Base-by-base conservation (phyloP, 768 basidiomycete species). In the Leccinum subtestaceum region DNA sequence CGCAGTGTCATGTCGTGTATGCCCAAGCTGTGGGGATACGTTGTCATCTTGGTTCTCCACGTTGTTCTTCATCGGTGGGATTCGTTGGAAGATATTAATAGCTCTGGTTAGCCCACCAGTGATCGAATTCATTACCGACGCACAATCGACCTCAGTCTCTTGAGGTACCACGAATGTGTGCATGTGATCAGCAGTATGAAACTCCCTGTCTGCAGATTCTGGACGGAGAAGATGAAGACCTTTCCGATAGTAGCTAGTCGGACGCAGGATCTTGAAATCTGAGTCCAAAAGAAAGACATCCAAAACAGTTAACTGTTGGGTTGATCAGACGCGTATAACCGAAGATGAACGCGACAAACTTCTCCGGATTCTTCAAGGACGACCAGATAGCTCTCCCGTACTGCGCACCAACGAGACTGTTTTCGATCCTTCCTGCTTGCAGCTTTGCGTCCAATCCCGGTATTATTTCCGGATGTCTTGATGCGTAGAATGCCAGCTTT, bases 211-310 rank as follows among this genome's bases (percentile, higher is more conserved):
- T 45, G 62, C 64, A 12, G 64, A 65, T 45, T 70, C 71, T 13
- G 75, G 72, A 57, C 84, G 82, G 59, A 89, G 72, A 21, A 95
- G 75, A 63, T 86, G 85, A 31, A 98, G 75, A 5, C 93, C 91
- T 65, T 92, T 89, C 15, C 95, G 86, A 68, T 95, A 94, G 64
- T 90, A 89, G 36, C 96, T 82, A 68, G 84, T 88, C 2, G 96
- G 96, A n/a, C 92, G 84, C 67, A 94, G 86, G 55, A 98, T 93
- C 53, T 80, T 79, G 69, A 99, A 98, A 68, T 94, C 89, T 1
- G 83, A 75, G 70, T 98, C 96, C 53, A 98, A 77, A 43, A 98
- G 79, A 74, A 99, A 96, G 12, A 98, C 95, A 59, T 98, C 96
- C 85, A 89, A 93, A 40, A 97, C 76, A n/a, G 76, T 77, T n/a